phyloP scores from a whole-genome alignment of 2,329 filamentous ascomycete species.

The Lecanicillium sp. region DNA sequence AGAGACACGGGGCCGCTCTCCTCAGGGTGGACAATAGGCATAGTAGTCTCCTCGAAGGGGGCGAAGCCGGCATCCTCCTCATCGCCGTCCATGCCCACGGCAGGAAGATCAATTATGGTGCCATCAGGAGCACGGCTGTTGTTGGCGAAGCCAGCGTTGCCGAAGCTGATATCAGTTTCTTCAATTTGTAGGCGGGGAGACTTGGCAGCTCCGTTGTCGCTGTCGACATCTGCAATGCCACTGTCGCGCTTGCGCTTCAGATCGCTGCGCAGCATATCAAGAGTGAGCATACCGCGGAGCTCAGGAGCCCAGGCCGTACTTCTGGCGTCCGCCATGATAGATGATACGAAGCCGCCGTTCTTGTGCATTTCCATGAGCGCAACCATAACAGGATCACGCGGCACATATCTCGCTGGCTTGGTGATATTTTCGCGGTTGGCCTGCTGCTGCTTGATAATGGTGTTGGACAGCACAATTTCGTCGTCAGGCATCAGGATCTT shows the following conservation, averaged over 20 bases:
- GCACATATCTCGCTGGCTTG: conserved; percentile 74
- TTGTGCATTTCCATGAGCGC: conserved; percentile 89
- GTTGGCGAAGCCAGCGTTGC: conserved; percentile 47
- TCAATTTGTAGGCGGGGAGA: conserved; percentile 64
- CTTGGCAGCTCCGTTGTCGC: conserved; percentile 58
- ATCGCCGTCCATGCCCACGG: conserved; percentile 34
- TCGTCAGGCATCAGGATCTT: conserved; percentile 78
- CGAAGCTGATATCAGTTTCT: conserved; percentile 49
- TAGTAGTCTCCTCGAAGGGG: conserved; percentile 74
- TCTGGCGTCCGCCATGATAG: conserved; percentile 74
- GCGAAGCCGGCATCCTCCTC: conserved; percentile 44
- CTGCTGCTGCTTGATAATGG: conserved; percentile 80
- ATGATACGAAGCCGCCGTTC: conserved; percentile 82
- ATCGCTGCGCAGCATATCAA: conserved; percentile 74
- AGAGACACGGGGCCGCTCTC: conserved; percentile 83
- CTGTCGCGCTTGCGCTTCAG: conserved; percentile 92
- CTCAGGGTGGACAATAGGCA: conserved; percentile 68
- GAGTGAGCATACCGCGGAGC: conserved; percentile 82
- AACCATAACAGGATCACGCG: conserved; percentile 78
- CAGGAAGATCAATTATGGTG: conserved; percentile 60
- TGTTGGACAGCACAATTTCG: conserved; percentile 69
- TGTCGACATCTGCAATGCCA: conserved; percentile 73
- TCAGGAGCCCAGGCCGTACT: conserved; percentile 84
- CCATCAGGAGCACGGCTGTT: conserved; percentile 51
- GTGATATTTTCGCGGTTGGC: conserved; percentile 80